phyloP scores from a whole-genome alignment of 192 early-diverging fungal genomes.

The Coemansia sp. region DNA sequence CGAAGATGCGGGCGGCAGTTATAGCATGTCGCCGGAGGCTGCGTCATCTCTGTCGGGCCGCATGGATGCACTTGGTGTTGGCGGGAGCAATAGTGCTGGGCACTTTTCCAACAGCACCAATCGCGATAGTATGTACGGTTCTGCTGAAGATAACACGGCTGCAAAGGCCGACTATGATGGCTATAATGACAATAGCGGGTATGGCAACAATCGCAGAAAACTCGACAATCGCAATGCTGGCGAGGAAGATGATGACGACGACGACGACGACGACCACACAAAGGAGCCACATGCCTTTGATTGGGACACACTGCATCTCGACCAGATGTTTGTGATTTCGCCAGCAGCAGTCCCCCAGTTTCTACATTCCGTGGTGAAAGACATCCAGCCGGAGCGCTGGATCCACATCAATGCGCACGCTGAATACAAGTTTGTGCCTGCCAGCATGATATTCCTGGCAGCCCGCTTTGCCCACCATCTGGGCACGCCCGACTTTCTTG shows the following conservation, averaged over 20 bases:
- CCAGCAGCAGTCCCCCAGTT: constrained; percentile 69
- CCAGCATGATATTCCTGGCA: constrained; percentile 85
- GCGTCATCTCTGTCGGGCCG: constrained; percentile 11
- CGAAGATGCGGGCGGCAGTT: background rate
- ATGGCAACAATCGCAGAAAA: constrained; percentile 16
- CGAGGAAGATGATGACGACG: constrained; percentile 24
- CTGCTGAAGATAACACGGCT: constrained; percentile 9
- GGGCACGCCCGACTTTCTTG: constrained; percentile 69
- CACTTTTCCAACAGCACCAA: background rate
- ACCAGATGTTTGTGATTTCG: constrained; percentile 97
- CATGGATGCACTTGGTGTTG: constrained; percentile 28
- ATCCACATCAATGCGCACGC: constrained; percentile 26
- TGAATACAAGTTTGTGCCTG: constrained; percentile 68
- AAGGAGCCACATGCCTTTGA: constrained; percentile 57
- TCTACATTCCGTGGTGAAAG: constrained; percentile 68
- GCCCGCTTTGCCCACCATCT: constrained; percentile 88
- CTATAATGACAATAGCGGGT: constrained; percentile 34
- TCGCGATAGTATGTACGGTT: background rate
- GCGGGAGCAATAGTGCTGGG: constrained; percentile 9
- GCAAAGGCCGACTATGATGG: constrained; percentile 12
- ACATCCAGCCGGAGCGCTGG: constrained; percentile 64
- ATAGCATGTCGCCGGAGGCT: background rate
- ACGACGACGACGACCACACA: constrained; percentile 33
- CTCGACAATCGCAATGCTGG: background rate
- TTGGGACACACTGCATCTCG: constrained; percentile 78